Evolutionary conservation across 495 filamentous ascomycete species (phyloP).

Genomic region (Xylaria venustula): DNA sequence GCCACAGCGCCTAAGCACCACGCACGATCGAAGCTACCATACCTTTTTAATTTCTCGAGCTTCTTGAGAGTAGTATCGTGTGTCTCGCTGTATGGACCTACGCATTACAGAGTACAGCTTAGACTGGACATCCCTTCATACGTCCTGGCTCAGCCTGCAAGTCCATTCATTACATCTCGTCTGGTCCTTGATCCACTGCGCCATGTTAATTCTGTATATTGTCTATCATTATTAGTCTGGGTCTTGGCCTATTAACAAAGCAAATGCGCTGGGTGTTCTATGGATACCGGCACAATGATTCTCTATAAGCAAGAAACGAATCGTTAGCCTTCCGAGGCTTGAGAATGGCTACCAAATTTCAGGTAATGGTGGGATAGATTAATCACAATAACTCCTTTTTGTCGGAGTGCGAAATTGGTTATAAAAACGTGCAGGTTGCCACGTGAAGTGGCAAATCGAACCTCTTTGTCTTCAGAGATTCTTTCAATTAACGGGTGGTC

Average conservation of each 20-base stretch:
- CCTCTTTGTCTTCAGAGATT: background rate
- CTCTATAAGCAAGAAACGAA: no score
- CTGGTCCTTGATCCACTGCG: background rate
- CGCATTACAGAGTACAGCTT: background rate
- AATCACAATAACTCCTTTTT: background rate
- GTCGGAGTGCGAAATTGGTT: background rate
- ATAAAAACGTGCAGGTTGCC: background rate
- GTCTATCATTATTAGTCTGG: no score
- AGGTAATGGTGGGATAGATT: background rate
- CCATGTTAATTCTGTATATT: no score
- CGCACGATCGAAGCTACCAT: background rate
- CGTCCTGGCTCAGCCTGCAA: background rate
- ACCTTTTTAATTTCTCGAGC: background rate
- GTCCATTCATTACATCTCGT: background rate
- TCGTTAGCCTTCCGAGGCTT: background rate
- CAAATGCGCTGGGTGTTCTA: background rate
- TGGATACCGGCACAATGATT: no score
- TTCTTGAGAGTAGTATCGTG: background rate
- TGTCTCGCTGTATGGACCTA: background rate
- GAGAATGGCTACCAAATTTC: background rate
- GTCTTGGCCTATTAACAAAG: no score
- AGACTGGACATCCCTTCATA: background rate
- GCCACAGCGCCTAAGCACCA: background rate
- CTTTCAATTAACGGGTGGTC: background rate
- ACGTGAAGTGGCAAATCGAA: background rate